Evolutionary conservation across 2,329 filamentous ascomycete species (phyloP).

Genomic region (Sclerotinia nivalis): DNA sequence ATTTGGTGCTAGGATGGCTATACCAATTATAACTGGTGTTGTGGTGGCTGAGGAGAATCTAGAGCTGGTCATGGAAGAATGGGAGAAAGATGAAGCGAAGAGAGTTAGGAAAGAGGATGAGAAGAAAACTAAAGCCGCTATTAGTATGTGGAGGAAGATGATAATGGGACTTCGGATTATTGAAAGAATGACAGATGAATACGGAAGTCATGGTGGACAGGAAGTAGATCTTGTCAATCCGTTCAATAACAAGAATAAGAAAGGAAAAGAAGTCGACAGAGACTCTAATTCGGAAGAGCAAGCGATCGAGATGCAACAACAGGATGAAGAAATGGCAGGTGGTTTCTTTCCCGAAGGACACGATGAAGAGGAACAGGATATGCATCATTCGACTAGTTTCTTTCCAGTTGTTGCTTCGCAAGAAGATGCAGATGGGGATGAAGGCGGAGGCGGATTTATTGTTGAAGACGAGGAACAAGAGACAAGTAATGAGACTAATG

Average conservation of each 20-base stretch:
- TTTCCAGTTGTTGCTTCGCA: conserved; percentile 39
- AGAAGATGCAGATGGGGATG: conserved; percentile 31
- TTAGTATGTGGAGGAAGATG: conserved; percentile 84
- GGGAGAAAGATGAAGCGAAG: conserved; percentile 76
- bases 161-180: conserved; percentile 82
- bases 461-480: conserved; percentile 34
- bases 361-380: conserved; percentile 48
- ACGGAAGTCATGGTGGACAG: conserved; percentile 61
- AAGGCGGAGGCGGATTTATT: conserved; percentile 34
- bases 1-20: conserved; percentile 90
- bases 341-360: conserved; percentile 62
- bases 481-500: background rate
- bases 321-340: conserved; percentile 57
- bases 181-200: conserved; percentile 73
- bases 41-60: conserved; percentile 83
- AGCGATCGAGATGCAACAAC: conserved; percentile 38
- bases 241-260: conserved; percentile 47
- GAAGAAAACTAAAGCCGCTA: conserved; percentile 72
- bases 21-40: conserved; percentile 87
- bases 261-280: conserved; percentile 32
- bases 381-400: conserved; percentile 31
- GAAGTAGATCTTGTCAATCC: conserved; percentile 57
- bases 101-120: conserved; percentile 76
- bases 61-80: conserved; percentile 72
- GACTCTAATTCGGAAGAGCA: conserved; percentile 35